A percentile compares a stretch with the other conserved stretches of the same genome.
Evolutionary conservation across 371 early-diverging fungal genomes (phyloP).

Genomic region (Catenaria anguillulae): DNA sequence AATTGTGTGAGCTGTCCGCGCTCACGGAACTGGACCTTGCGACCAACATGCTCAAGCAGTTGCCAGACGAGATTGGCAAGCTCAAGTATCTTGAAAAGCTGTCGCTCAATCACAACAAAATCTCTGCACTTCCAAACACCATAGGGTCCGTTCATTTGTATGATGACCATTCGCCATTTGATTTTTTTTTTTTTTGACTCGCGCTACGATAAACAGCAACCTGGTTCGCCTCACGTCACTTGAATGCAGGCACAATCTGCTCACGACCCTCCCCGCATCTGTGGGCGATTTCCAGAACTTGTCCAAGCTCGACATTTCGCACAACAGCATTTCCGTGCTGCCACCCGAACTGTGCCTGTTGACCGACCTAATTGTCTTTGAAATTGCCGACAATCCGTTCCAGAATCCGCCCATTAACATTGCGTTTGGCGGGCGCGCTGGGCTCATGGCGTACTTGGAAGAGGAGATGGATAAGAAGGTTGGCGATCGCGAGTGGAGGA

Average conservation of each 20-base stretch:
- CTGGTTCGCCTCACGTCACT: not conserved
- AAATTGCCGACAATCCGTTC: conserved; percentile 1
- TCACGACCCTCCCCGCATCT: not conserved
- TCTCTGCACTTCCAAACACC: not conserved
- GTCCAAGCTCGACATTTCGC: conserved; percentile 18
- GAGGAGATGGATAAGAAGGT: not conserved
- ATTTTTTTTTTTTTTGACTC: not conserved
- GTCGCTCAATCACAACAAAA: not conserved
- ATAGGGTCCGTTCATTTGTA: not conserved
- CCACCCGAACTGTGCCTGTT: conserved; percentile 12
- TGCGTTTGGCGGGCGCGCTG: not conserved
- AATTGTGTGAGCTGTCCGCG: conserved; percentile 21
- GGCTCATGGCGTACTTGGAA: conserved; percentile 1
- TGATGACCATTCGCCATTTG: no score
- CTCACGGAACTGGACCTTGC: conserved; percentile 26
- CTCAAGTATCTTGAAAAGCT: conserved; percentile 10
- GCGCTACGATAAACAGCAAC: no score
- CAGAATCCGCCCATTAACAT: not conserved
- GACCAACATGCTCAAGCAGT: conserved; percentile 19
- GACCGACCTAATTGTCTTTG: conserved; percentile 16
- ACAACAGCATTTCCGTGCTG: conserved; percentile 11
- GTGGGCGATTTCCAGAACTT: conserved; percentile 8
- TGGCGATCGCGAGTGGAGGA: not conserved
- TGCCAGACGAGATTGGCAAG: conserved; percentile 30
- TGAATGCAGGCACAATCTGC: not conserved